A percentile compares a stretch with the other conserved stretches of the same genome.
Conservation (phyloP, 2,329 filamentous ascomycete species). For the Aspergillus japonicus region DNA sequence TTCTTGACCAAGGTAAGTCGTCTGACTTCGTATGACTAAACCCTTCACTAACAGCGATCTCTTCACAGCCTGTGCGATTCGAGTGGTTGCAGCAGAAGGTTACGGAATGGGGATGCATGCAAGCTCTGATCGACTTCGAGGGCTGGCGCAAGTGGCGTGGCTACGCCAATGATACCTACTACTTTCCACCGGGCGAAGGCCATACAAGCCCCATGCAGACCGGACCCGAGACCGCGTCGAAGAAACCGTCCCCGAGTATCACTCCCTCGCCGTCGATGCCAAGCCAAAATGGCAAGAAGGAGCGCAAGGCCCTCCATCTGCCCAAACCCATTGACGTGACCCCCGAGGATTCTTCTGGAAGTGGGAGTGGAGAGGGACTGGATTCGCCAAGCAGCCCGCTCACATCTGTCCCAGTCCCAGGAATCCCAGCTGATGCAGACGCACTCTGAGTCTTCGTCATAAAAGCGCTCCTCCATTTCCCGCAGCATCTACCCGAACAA, state of each 20-base stretch:
- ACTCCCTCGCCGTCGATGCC: slow-evolving; percentile 6
- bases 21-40: not conserved
- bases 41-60: slow-evolving; percentile 6
- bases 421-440: slow-evolving; percentile 1
- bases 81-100: slow-evolving; percentile 97
- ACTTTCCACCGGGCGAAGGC: slow-evolving; percentile 20
- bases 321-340: slow-evolving; percentile 15
- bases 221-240: slow-evolving; percentile 12
- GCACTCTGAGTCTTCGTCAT: not conserved
- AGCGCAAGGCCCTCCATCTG: slow-evolving; percentile 3
- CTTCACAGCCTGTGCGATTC: slow-evolving; percentile 83
- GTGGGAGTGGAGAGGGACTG: slow-evolving; percentile 29
- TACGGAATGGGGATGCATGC: slow-evolving; percentile 99
- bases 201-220: slow-evolving; percentile 30
- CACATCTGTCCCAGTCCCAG: slow-evolving; percentile 11
- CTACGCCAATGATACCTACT: slow-evolving; percentile 49
- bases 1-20: slow-evolving; percentile 86
- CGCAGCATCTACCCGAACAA: not conserved
- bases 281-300: slow-evolving; percentile 8
- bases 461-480: not conserved
- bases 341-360: slow-evolving; percentile 30
- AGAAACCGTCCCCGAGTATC: slow-evolving; percentile 4
- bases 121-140: slow-evolving; percentile 96
- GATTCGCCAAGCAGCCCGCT: slow-evolving; percentile 26
- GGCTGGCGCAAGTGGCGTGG: slow-evolving; percentile 98